phyloP scores from a whole-genome alignment of 768 basidiomycete genomes.

The Paxillus ammoniavirescens region DNA sequence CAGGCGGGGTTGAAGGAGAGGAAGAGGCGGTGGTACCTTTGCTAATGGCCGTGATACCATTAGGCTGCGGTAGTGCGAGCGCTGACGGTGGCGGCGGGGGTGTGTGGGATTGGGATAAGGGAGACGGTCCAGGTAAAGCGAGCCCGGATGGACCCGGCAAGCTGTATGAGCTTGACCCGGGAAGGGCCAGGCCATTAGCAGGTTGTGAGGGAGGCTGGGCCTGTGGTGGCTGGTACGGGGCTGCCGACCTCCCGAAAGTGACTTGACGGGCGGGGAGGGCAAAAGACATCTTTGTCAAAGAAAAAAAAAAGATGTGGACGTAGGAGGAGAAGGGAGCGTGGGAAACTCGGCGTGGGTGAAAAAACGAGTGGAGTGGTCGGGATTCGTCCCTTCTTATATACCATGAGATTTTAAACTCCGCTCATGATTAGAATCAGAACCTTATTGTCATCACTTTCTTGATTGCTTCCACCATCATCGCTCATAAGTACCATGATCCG shows the following conservation, averaged over 20 bases:
- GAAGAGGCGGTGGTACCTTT: conserved; percentile 37
- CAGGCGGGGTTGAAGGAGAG: conserved; percentile 53
- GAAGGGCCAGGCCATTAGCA: conserved; percentile 58
- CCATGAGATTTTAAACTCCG: conserved; percentile 27
- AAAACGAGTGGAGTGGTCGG: conserved; percentile 19
- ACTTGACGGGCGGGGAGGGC: conserved; percentile 77
- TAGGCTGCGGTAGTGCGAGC: conserved; percentile 17
- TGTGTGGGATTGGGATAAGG: conserved; percentile 45
- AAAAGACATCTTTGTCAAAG: conserved; percentile 43
- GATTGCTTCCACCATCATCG: conserved; percentile 26
- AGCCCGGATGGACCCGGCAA: conserved; percentile 41
- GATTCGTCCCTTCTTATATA: conserved; percentile 20
- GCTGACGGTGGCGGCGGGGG: conserved; percentile 25
- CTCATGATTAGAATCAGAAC: conserved; percentile 20
- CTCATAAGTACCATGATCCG: conserved; percentile 15
- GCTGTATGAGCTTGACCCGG: conserved; percentile 46
- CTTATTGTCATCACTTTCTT: conserved; percentile 10
- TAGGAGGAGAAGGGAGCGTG: conserved; percentile 24
- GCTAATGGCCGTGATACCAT: conserved; percentile 33
- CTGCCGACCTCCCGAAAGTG: conserved; percentile 68
- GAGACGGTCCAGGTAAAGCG: conserved; percentile 55
- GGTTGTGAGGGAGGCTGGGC: conserved; percentile 33
- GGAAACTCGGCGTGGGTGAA: conserved; percentile 26
- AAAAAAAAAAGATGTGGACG: conserved; percentile 12
- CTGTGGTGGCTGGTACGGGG: conserved; percentile 42